These are phyloP conservation scores for Setaria italica DNA, from an alignment of 202 grass and related monocot genomes.

Conservation along the genomic window DNA sequence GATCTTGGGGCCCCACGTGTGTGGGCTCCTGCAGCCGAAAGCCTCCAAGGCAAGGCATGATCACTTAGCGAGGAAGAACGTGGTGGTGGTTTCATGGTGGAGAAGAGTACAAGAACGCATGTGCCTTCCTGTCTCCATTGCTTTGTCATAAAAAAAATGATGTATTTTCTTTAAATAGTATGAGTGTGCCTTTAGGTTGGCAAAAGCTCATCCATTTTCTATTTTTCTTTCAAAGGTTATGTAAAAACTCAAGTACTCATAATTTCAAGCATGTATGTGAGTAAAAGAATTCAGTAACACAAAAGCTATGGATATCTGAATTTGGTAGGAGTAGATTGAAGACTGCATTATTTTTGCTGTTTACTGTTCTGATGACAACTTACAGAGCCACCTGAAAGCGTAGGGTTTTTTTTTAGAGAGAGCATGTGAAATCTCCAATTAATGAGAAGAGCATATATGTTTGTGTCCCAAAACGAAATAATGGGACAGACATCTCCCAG, in stretches of 20 bases:
- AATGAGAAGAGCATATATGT: conserved; percentile 7
- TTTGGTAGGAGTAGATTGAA: not conserved
- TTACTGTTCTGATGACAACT: not conserved
- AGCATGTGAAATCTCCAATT: too few species aligned
- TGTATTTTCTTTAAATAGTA: too few species aligned
- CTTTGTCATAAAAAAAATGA: too few species aligned
- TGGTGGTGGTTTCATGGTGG: not conserved
- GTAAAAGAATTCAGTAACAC: too few species aligned
- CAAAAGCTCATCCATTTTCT: too few species aligned
- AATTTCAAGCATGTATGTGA: too few species aligned
- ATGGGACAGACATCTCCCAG: not conserved
- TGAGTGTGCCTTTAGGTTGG: too few species aligned
- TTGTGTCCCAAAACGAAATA: conserved; percentile 21
- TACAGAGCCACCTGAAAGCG: not conserved
- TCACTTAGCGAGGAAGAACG: conserved; percentile 35
- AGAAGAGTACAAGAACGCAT: conserved; percentile 41
- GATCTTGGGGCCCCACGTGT: conserved; percentile 29
- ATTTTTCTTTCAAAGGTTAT: too few species aligned
- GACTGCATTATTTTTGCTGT: not conserved
- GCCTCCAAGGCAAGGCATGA: conserved; percentile 46
- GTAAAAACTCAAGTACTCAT: too few species aligned
- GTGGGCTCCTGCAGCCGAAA: conserved; percentile 52
- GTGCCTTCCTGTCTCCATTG: too few species aligned
- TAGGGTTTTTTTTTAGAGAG: too few species aligned
- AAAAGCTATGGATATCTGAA: not conserved